A percentile compares a stretch with the other conserved stretches of the same genome.
Conservation (phyloP, 2,329 filamentous ascomycete genomes). For the Bretziella fagacearum region DNA sequence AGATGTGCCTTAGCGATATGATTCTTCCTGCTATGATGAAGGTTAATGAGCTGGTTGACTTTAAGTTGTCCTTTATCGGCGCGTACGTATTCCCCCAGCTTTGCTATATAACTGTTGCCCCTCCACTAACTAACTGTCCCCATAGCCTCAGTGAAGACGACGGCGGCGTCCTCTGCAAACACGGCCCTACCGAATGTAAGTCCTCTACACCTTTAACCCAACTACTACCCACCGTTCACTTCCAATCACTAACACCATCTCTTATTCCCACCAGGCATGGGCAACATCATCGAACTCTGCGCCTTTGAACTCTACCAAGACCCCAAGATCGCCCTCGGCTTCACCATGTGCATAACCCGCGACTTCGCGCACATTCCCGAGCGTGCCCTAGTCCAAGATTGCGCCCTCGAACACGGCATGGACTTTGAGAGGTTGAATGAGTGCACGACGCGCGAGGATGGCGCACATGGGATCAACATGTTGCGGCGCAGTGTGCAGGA, state of each 20-base stretch:
- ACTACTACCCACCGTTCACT: neutral
- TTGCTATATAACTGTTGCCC: neutral
- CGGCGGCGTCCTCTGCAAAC: slow-evolving; percentile 73
- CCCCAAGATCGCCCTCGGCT: slow-evolving; percentile 77
- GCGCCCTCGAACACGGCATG: slow-evolving; percentile 78
- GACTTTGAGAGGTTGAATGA: slow-evolving; percentile 67
- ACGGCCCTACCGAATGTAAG: slow-evolving; percentile 67
- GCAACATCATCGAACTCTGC: slow-evolving; percentile 89
- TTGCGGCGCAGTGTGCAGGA: slow-evolving; percentile 50
- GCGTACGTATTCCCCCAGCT: slow-evolving; percentile 37
- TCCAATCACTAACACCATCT: neutral
- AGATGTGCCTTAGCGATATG: slow-evolving; percentile 63
- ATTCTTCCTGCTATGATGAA: slow-evolving; percentile 76
- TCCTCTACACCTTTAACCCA: neutral
- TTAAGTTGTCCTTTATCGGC: slow-evolving; percentile 80
- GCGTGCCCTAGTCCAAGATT: slow-evolving; percentile 63
- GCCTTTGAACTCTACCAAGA: slow-evolving; percentile 67
- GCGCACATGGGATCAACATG: slow-evolving; percentile 50
- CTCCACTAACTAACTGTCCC: neutral
- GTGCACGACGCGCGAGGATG: slow-evolving; percentile 63
- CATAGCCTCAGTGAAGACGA: slow-evolving; percentile 47
- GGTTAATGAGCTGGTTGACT: slow-evolving; percentile 71
- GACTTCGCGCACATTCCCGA: slow-evolving; percentile 66
- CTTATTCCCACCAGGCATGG: slow-evolving; percentile 37
- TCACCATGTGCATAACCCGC: slow-evolving; percentile 73